Evolutionary conservation across 2,329 filamentous ascomycete genomes (phyloP), one percentile per base, ranked within the genome.

Genomic region (Curvularia lunata): DNA sequence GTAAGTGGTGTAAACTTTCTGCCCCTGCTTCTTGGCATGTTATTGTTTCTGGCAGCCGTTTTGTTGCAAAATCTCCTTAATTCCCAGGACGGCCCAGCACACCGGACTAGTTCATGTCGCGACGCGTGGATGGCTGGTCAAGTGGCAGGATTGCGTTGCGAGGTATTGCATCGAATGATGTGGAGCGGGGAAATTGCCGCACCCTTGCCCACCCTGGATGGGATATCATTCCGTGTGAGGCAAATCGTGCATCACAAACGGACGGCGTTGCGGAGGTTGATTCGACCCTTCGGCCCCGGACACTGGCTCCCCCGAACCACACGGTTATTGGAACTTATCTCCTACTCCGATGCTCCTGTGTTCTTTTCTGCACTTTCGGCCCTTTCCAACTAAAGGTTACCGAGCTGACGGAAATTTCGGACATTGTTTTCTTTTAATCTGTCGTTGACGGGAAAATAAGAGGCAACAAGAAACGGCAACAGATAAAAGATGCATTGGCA

Each of bases 1-100:
- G 83, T 84, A 76, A 60, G 78, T 64, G 54, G 47, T 34, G 28
- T 54, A 48, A 45, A 40, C 48, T 43, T 54, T 54, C 10, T 16
- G 10, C 27, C 43, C 18, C 10, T 47, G 18, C 21, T 18, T n/a
- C n/a, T n/a, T n/a, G n/a, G 5, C 12, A 13, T 32, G 30, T 27
- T 42, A 16, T 34, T 52, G 25, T 30, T 46, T 50, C 27, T 43
- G 28, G n/a, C 5, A 7, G 53, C 10, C 38, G 63, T 60, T 58
- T 43, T 53, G 34, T 18, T 65, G 53, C 57, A 64, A 58, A 58
- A 21, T 58, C 61, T 54, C 63, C 56, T 55, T 61, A 63, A 63
- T 49, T 43, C 52, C 25, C 19, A 34, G 10, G 13, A n/a, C 19
- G 18, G 25, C 25, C 47, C 43, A 40, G 47, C 30, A 40, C 49